Base-by-base conservation (phyloP, 352 stramenopile species). In the Globisporangium carolinianum region DNA sequence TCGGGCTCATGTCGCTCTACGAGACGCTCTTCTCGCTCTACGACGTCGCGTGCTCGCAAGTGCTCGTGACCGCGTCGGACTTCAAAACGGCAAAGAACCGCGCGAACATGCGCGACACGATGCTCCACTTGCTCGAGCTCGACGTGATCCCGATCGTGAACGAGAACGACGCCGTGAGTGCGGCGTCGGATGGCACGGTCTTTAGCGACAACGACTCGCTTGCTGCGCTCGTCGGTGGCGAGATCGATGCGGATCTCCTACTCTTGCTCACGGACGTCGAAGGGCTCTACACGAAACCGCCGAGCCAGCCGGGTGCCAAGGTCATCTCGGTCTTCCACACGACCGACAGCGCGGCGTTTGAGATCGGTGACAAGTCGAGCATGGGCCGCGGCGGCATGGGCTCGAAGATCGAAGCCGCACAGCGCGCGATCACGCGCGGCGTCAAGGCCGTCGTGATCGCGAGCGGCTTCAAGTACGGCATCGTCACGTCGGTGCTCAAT, bases 121-220 rank as follows among this genome's bases (percentile, higher is more conserved):
- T 96, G 67, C 71, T 93, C 43, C 89, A 91, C 41, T 73, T 99
- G 45, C 74, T 99, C 15, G 81, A 89, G 59, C 71, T 98, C n/a
- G 96, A 97, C 38, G 96, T 98, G 53, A 94, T 99, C 24, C 97
- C 97, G 6, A 98, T 99, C 66, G 89, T 99, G 42, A 99, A 99
- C 72, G 96, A 99, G 66, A 99, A 99, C 72, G 97, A 99, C 83
- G 94, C 96, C 0, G 96, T 99, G 24, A 96, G 79, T 42, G 91
- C 84, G 6, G 75, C 65, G 41, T 73, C 72, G 24, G 83, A 91
- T 59, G 79, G 82, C 42, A 83, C 79, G 7, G 74, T 94, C 32
- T 98, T 99, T 71, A 97, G 83, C 45, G 96, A 99, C 75, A 99
- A 99, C 66, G 96, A 99, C 76, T 95, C 86, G 53, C 75, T 97